Base-by-base conservation (phyloP, 83 land plant genomes). In the Picea abies region DNA sequence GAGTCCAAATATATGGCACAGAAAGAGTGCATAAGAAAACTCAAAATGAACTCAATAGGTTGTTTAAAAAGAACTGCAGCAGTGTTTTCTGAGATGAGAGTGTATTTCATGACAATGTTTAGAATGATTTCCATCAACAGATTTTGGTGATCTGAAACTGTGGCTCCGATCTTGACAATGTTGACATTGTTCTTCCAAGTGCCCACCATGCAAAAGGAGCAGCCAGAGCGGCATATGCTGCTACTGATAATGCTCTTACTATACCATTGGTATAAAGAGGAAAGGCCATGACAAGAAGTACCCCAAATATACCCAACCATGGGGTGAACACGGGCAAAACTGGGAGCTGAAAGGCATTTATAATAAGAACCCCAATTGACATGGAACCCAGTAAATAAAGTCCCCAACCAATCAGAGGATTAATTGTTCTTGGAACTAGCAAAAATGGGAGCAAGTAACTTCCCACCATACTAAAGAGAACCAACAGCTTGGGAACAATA, bases 351-450 rank as follows among this genome's bases (percentile, higher is more conserved):
- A 98, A 92, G 20, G 83, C 81, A 63, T 88, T 92, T 69, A 88
- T 81, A 5, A 85, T 86, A 44, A 94, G 83, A 1, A 87, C 84
- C 39, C 84, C 80, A 58, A 91, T 81, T 2, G 98, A 87, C 11
- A 85, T 80, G 3, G 99, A 89, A 22, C 99, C 99, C 0, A 95
- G 82, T 26, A 98, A 85, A 72, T 92, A 93, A 63, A 96, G 86
- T 0, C 86, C 63, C 99, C 99, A 98, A 19, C 99, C 99, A 14
- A 93, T 56, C 1, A 98, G 25, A 58, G 99, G 98, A 39, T 98
- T 96, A 32, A 91, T 78, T 60, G 99, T 94, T 23, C 89, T 88
- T 4, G 99, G 99, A 23, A 98, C 85, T 60, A 98, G 79, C 83
- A 92, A 84, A 88, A 92, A 92, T 19, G 99, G 99, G 2, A 93